Base-by-base conservation (phyloP, 2,329 filamentous ascomycete genomes). In the Cladosporium velox region DNA sequence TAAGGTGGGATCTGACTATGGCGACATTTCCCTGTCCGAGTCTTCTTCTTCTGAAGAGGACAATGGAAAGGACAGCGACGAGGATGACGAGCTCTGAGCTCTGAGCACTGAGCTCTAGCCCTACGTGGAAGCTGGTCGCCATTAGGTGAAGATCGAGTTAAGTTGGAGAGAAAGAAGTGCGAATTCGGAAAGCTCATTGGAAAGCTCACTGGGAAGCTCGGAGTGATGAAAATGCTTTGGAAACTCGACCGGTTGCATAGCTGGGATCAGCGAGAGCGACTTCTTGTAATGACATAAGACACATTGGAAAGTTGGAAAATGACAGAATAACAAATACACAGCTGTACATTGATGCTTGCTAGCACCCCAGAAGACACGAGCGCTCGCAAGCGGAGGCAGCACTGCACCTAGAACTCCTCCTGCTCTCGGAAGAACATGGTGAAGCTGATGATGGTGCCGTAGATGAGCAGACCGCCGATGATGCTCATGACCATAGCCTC, bases 401-500 rank as follows among this genome's bases (percentile, higher is more conserved):
- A 38, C n/a, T 7, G 28, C 64, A 11, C 2, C 64, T 62, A 98
- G 79, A 98, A 99, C 74, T 98, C 95, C 77, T 96, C 91, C 78
- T 98, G 93, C 80, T 98, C 93, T 78, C 94, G 91, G 85, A 99
- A 99, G 83, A 98, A 99, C 88, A 97, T 91, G 71, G 91, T 90
- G 80, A 99, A 99, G 82, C 91, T 95, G 81, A 99, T 96, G 77
- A 99, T 97, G 59, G 95, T 99, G 66, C 92, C 92, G 81, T 99
- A 99, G 78, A 99, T 99, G 77, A 99, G 82, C 67, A 97, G 83
- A 62, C 95, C 95, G 32, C 95, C 95, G 62, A 94, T 81, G 73
- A 99, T 91, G 62, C 91, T 96, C 95, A 99, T 99, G 77, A 92
- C 83, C 89, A 97, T 96, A 59, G 95, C 95, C 62, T 92, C 89